Percentiles rank a stretch among this genome's conserved stretches.
phyloP scores from a whole-genome alignment of 495 filamentous ascomycete genomes.

The Penicillium verhagenii region DNA sequence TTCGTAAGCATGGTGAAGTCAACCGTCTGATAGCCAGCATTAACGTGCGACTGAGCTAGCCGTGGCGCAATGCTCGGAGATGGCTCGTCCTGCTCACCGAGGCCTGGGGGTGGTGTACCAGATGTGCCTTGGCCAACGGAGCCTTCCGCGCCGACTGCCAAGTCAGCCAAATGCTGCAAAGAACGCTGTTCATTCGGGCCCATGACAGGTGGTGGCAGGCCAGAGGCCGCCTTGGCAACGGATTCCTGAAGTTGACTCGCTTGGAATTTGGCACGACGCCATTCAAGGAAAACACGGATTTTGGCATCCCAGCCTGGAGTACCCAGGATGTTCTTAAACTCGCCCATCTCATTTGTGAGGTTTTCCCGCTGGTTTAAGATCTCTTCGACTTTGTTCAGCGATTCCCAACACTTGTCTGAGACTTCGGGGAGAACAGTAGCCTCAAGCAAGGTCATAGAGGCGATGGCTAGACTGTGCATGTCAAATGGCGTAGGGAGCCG shows the following conservation, averaged over 20 bases:
- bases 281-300: slow-evolving; percentile 48
- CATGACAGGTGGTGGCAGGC: slow-evolving; percentile 36
- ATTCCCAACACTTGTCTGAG: slow-evolving; percentile 43
- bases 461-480: slow-evolving; percentile 70
- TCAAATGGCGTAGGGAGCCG: slow-evolving; percentile 59
- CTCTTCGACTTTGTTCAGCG: slow-evolving; percentile 44
- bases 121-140: slow-evolving; percentile 37
- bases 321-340: slow-evolving; percentile 41
- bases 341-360: slow-evolving; percentile 18
- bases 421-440: slow-evolving; percentile 53
- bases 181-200: slow-evolving; percentile 50
- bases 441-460: slow-evolving; percentile 64
- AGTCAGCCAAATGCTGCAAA: slow-evolving; percentile 63
- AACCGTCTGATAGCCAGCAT: slow-evolving; percentile 34
- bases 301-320: slow-evolving; percentile 45
- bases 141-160: slow-evolving; percentile 54
- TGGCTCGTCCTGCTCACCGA: slow-evolving; percentile 30
- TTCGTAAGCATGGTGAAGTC: slow-evolving; percentile 47
- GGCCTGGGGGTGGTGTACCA: slow-evolving; percentile 32
- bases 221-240: slow-evolving; percentile 17
- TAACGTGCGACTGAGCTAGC: slow-evolving; percentile 26
- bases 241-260: slow-evolving; percentile 39
- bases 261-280: slow-evolving; percentile 42
- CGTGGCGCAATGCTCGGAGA: slow-evolving; percentile 34
- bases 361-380: slow-evolving; percentile 43